These are phyloP conservation scores for Stromatinia cepivora DNA, from an alignment of 2,329 filamentous ascomycete genomes.

Conservation along the genomic window DNA sequence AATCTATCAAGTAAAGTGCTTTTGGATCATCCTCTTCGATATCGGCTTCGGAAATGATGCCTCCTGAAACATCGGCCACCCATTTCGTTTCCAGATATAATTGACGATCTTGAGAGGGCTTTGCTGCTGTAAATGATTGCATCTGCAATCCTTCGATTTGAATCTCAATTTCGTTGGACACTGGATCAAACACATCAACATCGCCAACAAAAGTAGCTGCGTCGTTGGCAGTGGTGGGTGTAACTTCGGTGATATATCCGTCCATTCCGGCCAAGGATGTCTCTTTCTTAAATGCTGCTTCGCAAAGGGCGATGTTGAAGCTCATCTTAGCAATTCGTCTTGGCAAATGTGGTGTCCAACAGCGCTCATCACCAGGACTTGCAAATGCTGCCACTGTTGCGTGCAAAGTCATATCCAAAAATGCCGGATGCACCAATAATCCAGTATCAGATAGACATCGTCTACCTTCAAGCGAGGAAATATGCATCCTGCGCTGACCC, in stretches of 20 bases:
- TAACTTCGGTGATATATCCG: conserved; percentile 19
- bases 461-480: conserved; percentile 21
- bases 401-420: conserved; percentile 58
- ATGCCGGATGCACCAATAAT: conserved; percentile 52
- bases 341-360: conserved; percentile 33
- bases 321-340: conserved; percentile 29
- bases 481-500: conserved; percentile 23
- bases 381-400: conserved; percentile 43
- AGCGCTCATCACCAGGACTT: conserved; percentile 30
- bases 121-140: conserved; percentile 30
- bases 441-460: not conserved
- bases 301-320: conserved; percentile 30
- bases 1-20: conserved; percentile 24
- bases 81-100: conserved; percentile 32
- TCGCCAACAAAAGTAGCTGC: conserved; percentile 15
- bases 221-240: conserved; percentile 5
- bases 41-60: conserved; percentile 23
- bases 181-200: conserved; percentile 15
- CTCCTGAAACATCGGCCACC: conserved; percentile 29
- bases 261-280: conserved; percentile 17
- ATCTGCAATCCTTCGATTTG: conserved; percentile 32
- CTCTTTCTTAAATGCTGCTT: conserved; percentile 14
- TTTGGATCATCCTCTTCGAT: conserved; percentile 25
- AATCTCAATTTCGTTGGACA: conserved; percentile 25
- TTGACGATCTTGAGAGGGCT: conserved; percentile 29